Base-by-base conservation (phyloP, 441 rosid genomes). In the Gossypium gossypioides region DNA sequence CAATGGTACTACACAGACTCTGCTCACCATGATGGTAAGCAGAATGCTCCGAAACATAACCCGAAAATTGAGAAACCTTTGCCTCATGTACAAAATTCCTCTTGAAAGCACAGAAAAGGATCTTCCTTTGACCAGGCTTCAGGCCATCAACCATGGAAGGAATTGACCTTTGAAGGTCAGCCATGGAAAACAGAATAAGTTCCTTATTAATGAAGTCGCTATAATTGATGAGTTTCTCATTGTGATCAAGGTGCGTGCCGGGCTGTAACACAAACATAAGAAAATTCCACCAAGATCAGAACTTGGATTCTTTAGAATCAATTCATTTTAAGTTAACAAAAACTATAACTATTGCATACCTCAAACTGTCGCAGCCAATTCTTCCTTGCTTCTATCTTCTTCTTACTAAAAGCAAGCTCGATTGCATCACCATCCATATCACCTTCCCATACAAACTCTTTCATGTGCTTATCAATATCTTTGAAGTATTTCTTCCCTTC, bases 11-110 rank as follows among this genome's bases (percentile, higher is more conserved):
- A 18, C 85, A 82, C 72, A 96, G 95, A 90, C 96, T 91, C 80
- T 83, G 88, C 83, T 96, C 99, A 5, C 99, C 99, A 68, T 95
- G 98, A 81, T 92, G 98, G 76, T 96, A 92, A 63, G 98, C 96
- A 73, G 97, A 88, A 57, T 91, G 87, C 84, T 91, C 97, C 0
- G 93, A 87, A 3, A 92, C 98, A 73, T 89, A 91, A 79, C 98
- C 98, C 69, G 86, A 79, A 74, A 96, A 88, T 73, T 96, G 96
- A 46, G 90, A 86, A 80, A 96, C 87, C 81, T 93, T 92, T 12
- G 81, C 79, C 74, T 91, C 98, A 67, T 85, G 89, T 54, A 81
- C 77, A 50, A 91, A 82, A 74, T 91, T 96, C 85, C 87, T 90
- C 80, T 96, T 96, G 79, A 96, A 95, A 60, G 89, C 79, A 74